Conservation (phyloP, 352 stramenopile genomes). For the Pythium folliculosum region DNA sequence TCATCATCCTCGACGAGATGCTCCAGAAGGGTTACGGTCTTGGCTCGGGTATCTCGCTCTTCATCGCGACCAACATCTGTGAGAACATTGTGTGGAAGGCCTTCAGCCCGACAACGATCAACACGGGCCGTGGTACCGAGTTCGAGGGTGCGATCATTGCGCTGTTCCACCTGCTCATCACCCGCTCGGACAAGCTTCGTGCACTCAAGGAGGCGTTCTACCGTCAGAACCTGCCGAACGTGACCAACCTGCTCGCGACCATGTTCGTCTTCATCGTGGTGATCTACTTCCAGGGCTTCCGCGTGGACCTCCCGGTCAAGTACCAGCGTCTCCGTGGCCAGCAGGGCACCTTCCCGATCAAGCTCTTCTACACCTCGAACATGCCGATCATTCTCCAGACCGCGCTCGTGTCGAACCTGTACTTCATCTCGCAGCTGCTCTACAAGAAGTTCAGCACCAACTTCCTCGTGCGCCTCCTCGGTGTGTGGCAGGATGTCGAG, state of each 20-base stretch:
- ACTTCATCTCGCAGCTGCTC: constrained; percentile 99
- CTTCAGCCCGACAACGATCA: constrained; percentile 99
- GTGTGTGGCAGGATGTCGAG: constrained; percentile 98
- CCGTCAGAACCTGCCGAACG: constrained; percentile 98
- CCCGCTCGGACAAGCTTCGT: constrained; percentile 96
- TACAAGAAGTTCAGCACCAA: constrained; percentile 99
- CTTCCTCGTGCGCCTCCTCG: constrained; percentile 97
- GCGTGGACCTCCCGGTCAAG: constrained; percentile 93
- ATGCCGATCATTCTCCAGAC: constrained; percentile 99
- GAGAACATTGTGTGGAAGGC: constrained; percentile 99
- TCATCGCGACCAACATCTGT: constrained; percentile 99
- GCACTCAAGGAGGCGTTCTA: constrained; percentile 98
- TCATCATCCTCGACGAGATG: constrained; percentile 99
- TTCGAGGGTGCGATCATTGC: constrained; percentile 99
- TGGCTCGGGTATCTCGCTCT: constrained; percentile 98
- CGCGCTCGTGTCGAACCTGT: constrained; percentile 98
- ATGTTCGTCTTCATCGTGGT: constrained; percentile 99
- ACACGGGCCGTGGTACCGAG: constrained; percentile 98
- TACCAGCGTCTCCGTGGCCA: constrained; percentile 99
- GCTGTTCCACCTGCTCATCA: constrained; percentile 99
- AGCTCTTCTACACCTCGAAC: constrained; percentile 99
- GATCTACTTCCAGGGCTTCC: constrained; percentile 99
- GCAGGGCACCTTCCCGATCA: constrained; percentile 99
- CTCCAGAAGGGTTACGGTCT: constrained; percentile 99
- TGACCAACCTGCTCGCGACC: constrained; percentile 99